Conservation (phyloP, 768 basidiomycete genomes). For the Boletus pseudo-olivaceus region DNA sequence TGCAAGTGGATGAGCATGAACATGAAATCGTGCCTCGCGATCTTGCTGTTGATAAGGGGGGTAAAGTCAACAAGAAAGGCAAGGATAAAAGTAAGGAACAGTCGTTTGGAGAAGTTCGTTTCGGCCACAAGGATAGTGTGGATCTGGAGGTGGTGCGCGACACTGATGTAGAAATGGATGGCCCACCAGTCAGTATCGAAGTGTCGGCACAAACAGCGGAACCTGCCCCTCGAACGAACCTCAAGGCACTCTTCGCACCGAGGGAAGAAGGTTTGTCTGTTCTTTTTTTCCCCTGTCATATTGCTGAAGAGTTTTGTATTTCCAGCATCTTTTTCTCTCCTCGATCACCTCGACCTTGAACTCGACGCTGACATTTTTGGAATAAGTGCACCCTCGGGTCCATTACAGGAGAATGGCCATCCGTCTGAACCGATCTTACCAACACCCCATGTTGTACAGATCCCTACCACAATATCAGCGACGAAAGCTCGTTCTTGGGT, state of each 20-base stretch:
- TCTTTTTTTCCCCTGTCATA: background rate
- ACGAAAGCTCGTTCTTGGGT: constrained; percentile 18
- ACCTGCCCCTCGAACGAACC: constrained; percentile 29
- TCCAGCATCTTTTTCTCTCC: constrained; percentile 68
- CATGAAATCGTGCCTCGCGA: constrained; percentile 18
- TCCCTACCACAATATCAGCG: background rate
- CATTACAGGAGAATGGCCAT: background rate
- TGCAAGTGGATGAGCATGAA: constrained; percentile 21
- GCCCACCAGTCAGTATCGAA: background rate
- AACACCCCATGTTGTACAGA: background rate
- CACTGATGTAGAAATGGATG: constrained; percentile 10
- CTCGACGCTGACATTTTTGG: constrained; percentile 53
- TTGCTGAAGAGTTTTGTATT: background rate
- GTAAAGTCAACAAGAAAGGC: background rate
- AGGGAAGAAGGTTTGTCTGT: constrained; percentile 55
- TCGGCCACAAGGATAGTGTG: background rate
- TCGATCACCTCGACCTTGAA: constrained; percentile 70
- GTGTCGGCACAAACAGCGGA: background rate
- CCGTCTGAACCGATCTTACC: constrained; percentile 3
- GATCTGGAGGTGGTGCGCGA: constrained; percentile 5
- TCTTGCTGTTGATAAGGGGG: background rate
- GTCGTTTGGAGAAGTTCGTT: background rate
- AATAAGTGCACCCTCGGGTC: constrained; percentile 13
- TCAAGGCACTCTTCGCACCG: constrained; percentile 76
- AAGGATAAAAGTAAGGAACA: constrained; percentile 28